phyloP scores from a whole-genome alignment of 768 basidiomycete species.

The Phanerodontia chrysosporium region DNA sequence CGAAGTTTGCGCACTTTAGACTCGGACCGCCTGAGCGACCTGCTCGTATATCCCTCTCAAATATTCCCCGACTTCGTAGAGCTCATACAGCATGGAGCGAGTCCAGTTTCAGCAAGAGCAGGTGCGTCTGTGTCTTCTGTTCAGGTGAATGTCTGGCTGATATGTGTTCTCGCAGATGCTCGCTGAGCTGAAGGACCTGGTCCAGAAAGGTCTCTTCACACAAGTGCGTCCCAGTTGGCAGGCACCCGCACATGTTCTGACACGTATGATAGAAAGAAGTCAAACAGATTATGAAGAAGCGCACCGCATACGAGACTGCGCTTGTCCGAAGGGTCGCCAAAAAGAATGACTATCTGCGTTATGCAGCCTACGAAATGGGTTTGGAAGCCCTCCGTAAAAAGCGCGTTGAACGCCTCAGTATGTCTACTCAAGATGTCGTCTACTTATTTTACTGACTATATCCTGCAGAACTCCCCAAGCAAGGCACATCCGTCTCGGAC shows the following conservation, averaged over 20 bases:
- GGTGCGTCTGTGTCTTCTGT: conserved; percentile 33
- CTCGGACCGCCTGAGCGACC: not conserved
- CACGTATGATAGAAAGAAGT: conserved; percentile 57
- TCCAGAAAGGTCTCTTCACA: conserved; percentile 81
- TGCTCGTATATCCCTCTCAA: not conserved
- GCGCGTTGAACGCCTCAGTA: conserved; percentile 68
- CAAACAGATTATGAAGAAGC: conserved; percentile 78
- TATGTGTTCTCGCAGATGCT: conserved; percentile 59
- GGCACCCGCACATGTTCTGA: not conserved
- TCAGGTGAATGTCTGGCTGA: not conserved
- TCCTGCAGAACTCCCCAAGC: conserved; percentile 29
- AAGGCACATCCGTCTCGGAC: conserved; percentile 68
- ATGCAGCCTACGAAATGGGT: conserved; percentile 88
- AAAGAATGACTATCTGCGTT: conserved; percentile 86
- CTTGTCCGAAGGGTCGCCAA: conserved; percentile 80
- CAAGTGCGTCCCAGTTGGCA: conserved; percentile 42
- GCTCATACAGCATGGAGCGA: conserved; percentile 67
- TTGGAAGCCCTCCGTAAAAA: conserved; percentile 79
- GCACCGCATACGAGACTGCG: conserved; percentile 79
- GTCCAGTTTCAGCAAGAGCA: conserved; percentile 94
- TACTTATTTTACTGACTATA: not conserved
- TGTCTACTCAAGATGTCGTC: conserved; percentile 19
- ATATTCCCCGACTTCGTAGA: not conserved
- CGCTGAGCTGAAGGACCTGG: conserved; percentile 90
- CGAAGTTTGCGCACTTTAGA: not conserved